Conservation (phyloP, 2,329 filamentous ascomycete species). For the Neofusicoccum cordaticola region DNA sequence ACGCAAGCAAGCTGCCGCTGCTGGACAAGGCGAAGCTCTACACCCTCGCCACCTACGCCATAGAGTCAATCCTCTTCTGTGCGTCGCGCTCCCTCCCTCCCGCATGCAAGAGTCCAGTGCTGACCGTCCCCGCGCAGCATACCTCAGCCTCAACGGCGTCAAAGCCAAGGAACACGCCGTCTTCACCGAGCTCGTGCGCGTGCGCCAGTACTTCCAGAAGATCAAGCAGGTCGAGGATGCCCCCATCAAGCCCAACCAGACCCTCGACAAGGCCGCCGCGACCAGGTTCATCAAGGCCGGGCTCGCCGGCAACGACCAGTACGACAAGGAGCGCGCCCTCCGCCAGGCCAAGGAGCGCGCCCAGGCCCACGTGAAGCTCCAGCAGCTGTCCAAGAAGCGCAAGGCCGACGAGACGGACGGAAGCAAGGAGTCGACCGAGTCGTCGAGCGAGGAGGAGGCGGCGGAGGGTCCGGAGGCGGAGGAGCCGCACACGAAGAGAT, state of each 20-base stretch:
- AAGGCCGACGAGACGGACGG: constrained; percentile 25
- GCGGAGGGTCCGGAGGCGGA: constrained; percentile 19
- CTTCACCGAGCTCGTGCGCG: constrained; percentile 78
- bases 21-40: constrained; percentile 94
- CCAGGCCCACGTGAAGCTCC: constrained; percentile 36
- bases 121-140: constrained; percentile 48
- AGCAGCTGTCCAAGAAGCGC: constrained; percentile 33
- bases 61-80: constrained; percentile 87
- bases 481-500: constrained; percentile 17
- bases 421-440: neutral
- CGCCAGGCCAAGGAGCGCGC: constrained; percentile 34
- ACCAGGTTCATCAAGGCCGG: constrained; percentile 79
- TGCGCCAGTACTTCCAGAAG: constrained; percentile 90
- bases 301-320: constrained; percentile 55
- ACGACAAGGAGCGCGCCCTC: constrained; percentile 40
- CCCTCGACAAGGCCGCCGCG: constrained; percentile 72
- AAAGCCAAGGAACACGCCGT: constrained; percentile 81
- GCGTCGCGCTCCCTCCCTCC: neutral
- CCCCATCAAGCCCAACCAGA: constrained; percentile 52
- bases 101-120: constrained; percentile 34
- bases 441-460: neutral
- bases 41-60: constrained; percentile 80
- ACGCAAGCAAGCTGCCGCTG: constrained; percentile 77
- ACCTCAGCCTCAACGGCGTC: constrained; percentile 73
- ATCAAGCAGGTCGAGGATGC: constrained; percentile 74